Evolutionary conservation across 352 stramenopile genomes (phyloP).

Genomic region (Hyaloperonospora arabidopsidis): DNA sequence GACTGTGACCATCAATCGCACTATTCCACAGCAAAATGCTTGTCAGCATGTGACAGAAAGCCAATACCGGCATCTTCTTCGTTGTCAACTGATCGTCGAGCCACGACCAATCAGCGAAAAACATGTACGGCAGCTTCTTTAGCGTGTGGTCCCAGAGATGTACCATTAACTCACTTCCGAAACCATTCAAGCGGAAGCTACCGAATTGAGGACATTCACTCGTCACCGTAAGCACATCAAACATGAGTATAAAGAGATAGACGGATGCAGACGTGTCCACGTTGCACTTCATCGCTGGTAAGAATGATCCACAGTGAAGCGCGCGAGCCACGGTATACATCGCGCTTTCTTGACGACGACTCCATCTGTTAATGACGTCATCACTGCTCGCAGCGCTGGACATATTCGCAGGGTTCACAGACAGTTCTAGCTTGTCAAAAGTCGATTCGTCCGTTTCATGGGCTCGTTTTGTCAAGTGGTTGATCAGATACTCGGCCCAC

Average conservation of each 20-base stretch:
- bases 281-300: constrained; percentile 20
- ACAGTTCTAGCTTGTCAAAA: constrained; percentile 14
- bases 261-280: constrained; percentile 30
- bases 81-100: constrained; percentile 43
- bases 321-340: constrained; percentile 23
- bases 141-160: constrained; percentile 42
- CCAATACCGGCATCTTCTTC: constrained; percentile 33
- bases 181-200: constrained; percentile 37
- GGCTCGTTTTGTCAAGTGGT: constrained; percentile 18
- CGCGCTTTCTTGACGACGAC: constrained; percentile 24
- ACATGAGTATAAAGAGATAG: constrained; percentile 48
- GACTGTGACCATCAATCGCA: constrained; percentile 21
- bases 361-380: constrained; percentile 25
- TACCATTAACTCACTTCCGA: constrained; percentile 32
- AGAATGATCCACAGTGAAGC: constrained; percentile 16
- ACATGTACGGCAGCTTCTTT: constrained; percentile 42
- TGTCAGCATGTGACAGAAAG: constrained; percentile 43
- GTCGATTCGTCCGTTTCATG: constrained; percentile 2
- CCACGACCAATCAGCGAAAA: constrained; percentile 65
- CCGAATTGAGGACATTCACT: constrained; percentile 20
- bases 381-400: constrained; percentile 15
- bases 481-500: constrained; percentile 21
- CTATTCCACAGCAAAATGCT: constrained; percentile 44
- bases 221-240: constrained; percentile 32
- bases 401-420: constrained; percentile 23